Percentiles rank a stretch among this genome's conserved stretches.
Evolutionary conservation across 768 basidiomycete genomes (phyloP).

Genomic region (Exidia glandulosa): DNA sequence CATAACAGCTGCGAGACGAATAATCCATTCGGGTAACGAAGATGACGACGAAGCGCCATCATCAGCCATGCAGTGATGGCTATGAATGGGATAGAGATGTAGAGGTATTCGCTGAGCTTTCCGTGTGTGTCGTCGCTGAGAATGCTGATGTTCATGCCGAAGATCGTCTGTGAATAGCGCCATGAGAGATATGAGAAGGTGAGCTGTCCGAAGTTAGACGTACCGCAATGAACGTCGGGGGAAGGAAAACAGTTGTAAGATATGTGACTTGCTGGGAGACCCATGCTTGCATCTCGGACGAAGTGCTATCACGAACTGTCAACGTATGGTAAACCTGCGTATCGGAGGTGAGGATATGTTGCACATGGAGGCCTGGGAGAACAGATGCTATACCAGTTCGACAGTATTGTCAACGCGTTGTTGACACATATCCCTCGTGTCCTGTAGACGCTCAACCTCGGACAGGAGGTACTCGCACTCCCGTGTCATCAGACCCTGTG

Average conservation of each 20-base stretch:
- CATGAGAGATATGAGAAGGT: too few species aligned
- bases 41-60: not conserved
- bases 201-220: not conserved
- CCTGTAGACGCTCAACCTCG: conserved; percentile 1
- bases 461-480: conserved; percentile 4
- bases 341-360: too few species aligned
- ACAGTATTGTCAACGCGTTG: conserved; percentile 4
- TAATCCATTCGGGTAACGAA: not conserved
- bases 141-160: not conserved
- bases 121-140: not conserved
- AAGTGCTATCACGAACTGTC: not conserved
- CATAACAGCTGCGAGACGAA: not conserved
- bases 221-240: not conserved
- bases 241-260: not conserved
- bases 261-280: not conserved
- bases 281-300: not conserved
- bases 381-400: not conserved
- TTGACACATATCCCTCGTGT: conserved; percentile 3
- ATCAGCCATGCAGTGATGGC: not conserved
- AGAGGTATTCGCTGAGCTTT: not conserved
- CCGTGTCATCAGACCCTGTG: not conserved
- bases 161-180: not conserved
- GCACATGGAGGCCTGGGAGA: too few species aligned
- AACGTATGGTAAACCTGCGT: not conserved
- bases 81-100: not conserved